Base-by-base conservation (phyloP, 495 filamentous ascomycete species). In the Xanthoparmelia taractica region DNA sequence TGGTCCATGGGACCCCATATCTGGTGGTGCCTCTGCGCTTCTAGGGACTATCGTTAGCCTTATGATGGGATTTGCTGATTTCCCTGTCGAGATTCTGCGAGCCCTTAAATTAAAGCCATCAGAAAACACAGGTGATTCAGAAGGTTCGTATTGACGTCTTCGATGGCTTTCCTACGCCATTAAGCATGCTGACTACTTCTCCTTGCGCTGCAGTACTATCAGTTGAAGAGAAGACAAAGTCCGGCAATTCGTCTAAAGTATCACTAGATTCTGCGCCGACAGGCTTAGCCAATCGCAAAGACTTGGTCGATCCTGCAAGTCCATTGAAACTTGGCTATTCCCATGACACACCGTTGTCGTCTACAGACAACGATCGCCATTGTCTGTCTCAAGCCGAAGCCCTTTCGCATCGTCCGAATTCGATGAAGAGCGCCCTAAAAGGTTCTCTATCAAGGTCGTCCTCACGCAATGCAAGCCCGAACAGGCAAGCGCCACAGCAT, bases 51-150 rank as follows among this genome's bases (percentile, higher is more conserved):
- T 90, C 41, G 79, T 84, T 20, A 86, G 79, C 63, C 82, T 97
- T 57, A 80, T 87, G 69, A 89, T 93, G 80, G 91, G 90, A 1
- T 76, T 92, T 37, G 89, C 88, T 7, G 91, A 95, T 66, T 83
- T 97, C 29, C 92, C 93, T 0, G 77, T 81, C 18, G 88, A 88
- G 20, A 81, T 96, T 11, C 58, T 82, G 13, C 77, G 74, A 60
- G 73, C 75, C 18, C 66, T 80, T 13, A 73, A 69, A 23, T 85
- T 90, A 64, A 82, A 82, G 43, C 61, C 66, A 25, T 56, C 68
- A 29, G 60, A 68, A 12, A 59, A 65, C n/a, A 34, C 33, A 2
- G 33, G 29, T 23, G 52, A 47, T 18, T 25, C 33, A 48, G 60
- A 64, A 47, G 25, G 54, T 64, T 41, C 33, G 36, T 36, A 13